Conservation (phyloP, 2,329 filamentous ascomycete genomes). For the Emergomyces pasteurianus region DNA sequence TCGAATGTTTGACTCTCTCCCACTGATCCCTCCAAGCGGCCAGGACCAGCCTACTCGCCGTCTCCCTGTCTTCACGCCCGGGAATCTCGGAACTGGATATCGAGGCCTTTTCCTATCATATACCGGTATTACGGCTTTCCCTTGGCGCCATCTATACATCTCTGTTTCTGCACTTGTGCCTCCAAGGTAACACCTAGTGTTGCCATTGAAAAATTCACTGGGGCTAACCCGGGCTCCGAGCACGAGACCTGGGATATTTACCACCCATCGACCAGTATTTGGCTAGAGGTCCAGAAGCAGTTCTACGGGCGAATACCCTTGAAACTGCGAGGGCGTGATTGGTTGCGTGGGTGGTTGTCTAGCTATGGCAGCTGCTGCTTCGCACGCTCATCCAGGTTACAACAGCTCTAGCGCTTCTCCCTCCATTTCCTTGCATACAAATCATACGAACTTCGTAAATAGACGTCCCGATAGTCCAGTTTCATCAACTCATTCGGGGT, state of each 20-base stretch:
- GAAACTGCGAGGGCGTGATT: not conserved
- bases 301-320: not conserved
- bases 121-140: not conserved
- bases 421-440: conserved; percentile 18
- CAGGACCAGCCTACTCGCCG: not conserved
- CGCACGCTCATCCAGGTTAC: not conserved
- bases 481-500: conserved; percentile 25
- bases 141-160: not conserved
- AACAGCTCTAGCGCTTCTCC: conserved; percentile 2
- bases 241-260: not conserved
- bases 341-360: not conserved
- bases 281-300: not conserved
- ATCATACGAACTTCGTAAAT: conserved; percentile 34
- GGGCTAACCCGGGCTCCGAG: not conserved
- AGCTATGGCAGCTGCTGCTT: conserved; percentile 5
- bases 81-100: not conserved
- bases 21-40: not conserved
- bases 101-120: not conserved
- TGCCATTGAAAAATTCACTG: conserved; percentile 7
- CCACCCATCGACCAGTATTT: not conserved
- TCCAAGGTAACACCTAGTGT: not conserved
- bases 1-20: not conserved
- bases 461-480: conserved; percentile 32
- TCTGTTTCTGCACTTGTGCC: not conserved
- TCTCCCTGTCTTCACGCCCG: not conserved